Percentiles rank a stretch among this genome's conserved stretches.
Conservation (phyloP, 805 yeast genomes). For the Spathaspora passalidarum region DNA sequence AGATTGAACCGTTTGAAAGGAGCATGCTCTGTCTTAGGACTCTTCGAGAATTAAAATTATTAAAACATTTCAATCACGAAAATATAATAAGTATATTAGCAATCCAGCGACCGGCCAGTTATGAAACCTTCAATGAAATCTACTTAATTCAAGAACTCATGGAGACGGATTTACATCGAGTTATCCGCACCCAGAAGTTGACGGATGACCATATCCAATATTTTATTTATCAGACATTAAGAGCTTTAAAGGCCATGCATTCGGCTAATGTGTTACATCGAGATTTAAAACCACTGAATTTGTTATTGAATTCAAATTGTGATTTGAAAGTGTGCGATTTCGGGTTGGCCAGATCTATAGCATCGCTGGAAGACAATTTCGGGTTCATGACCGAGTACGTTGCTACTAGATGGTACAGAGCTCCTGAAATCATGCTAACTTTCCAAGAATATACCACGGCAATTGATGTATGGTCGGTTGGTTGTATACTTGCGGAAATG, state of each 20-base stretch:
- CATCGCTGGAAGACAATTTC: conserved; percentile 61
- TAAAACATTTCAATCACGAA: conserved; percentile 90
- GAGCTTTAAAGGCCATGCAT: conserved; percentile 89
- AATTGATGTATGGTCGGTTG: conserved; percentile 95
- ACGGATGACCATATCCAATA: conserved; percentile 94
- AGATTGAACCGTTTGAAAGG: conserved; percentile 88
- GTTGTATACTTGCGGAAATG: conserved; percentile 92
- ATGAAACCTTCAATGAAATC: conserved; percentile 78
- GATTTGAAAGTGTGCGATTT: conserved; percentile 93
- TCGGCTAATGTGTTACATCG: conserved; percentile 93
- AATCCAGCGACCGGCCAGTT: conserved; percentile 77
- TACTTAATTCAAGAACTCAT: conserved; percentile 83
- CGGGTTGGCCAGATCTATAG: conserved; percentile 76
- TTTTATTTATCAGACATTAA: conserved; percentile 83
- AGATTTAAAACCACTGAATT: conserved; percentile 86
- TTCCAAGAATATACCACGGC: conserved; percentile 92
- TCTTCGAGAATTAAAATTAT: conserved; percentile 79
- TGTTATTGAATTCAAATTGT: conserved; percentile 85
- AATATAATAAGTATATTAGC: conserved; percentile 88
- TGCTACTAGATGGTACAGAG: conserved; percentile 97
- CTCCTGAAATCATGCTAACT: conserved; percentile 96
- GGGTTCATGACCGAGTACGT: conserved; percentile 95
- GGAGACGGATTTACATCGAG: conserved; percentile 85
- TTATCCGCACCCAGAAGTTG: conserved; percentile 74
- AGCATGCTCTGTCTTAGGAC: conserved; percentile 88